Evolutionary conservation across 352 stramenopile genomes (phyloP).

Genomic region (Globisporangium canariense): DNA sequence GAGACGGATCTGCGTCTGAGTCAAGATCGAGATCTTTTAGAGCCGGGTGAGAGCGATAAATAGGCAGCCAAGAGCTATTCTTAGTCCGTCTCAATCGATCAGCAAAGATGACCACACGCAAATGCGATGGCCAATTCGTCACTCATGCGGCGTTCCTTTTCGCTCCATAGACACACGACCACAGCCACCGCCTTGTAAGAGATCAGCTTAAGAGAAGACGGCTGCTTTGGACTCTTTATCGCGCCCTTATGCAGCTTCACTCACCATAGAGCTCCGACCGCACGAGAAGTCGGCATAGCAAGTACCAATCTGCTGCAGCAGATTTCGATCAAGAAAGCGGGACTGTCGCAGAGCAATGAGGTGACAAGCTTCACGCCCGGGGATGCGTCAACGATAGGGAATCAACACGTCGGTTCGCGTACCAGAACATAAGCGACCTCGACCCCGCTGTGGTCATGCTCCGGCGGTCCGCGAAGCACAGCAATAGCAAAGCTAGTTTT

Average conservation of each 20-base stretch:
- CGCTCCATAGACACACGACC: no score
- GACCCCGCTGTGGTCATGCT: no score
- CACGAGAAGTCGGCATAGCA: not conserved
- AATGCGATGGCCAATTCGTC: not conserved
- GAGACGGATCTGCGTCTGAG: not conserved
- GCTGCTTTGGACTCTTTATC: not conserved
- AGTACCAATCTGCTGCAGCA: not conserved
- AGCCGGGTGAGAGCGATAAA: not conserved
- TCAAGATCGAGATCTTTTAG: not conserved
- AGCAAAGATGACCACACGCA: not conserved
- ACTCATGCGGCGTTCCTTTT: not conserved
- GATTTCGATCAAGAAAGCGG: not conserved
- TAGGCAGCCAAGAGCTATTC: not conserved
- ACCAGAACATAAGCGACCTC: no score
- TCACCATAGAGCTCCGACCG: not conserved
- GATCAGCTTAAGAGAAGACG: not conserved
- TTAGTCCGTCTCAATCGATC: not conserved
- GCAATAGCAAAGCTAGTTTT: not conserved
- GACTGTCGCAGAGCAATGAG: not conserved
- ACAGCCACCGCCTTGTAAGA: no score
- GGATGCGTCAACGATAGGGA: no score
- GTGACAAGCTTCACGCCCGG: not conserved
- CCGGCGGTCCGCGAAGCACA: not conserved
- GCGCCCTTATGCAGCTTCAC: no score
- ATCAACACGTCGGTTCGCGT: no score